Conservation (phyloP, 441 rosid species). For the Lepidium campestre region DNA sequence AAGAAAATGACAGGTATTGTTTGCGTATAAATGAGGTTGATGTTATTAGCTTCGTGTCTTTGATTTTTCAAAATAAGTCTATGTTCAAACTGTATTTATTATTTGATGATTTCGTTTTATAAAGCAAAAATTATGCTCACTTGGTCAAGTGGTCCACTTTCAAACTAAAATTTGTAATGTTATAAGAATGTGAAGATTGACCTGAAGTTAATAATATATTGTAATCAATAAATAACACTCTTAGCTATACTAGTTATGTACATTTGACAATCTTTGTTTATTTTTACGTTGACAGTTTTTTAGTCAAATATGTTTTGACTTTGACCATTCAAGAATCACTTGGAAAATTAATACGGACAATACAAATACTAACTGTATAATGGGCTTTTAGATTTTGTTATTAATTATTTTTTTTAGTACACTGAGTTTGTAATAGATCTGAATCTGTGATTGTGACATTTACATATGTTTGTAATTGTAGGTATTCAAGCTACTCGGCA, state of each 20-base stretch:
- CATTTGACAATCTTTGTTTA: background rate
- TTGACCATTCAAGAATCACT: background rate
- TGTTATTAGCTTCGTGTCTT: background rate
- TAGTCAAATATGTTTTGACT: slow-evolving; percentile 6
- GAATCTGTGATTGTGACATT: too few species aligned
- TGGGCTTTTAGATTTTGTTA: too few species aligned
- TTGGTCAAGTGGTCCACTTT: background rate
- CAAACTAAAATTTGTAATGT: background rate
- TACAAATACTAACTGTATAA: background rate
- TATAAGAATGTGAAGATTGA: background rate
- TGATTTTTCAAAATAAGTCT: background rate
- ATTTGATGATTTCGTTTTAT: background rate
- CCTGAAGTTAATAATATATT: background rate
- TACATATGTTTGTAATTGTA: too few species aligned
- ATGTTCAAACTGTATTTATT: background rate
- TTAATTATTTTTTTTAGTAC: background rate
- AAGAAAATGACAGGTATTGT: background rate
- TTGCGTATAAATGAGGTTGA: slow-evolving; percentile 12
- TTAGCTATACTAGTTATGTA: background rate
- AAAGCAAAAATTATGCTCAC: background rate
- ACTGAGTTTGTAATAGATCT: background rate
- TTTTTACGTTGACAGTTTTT: background rate
- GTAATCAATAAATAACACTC: background rate
- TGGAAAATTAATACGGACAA: background rate
- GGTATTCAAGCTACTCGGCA: background rate